Conservation (phyloP, 2,329 filamentous ascomycete species). For the Xylariomycetidae sp. region DNA sequence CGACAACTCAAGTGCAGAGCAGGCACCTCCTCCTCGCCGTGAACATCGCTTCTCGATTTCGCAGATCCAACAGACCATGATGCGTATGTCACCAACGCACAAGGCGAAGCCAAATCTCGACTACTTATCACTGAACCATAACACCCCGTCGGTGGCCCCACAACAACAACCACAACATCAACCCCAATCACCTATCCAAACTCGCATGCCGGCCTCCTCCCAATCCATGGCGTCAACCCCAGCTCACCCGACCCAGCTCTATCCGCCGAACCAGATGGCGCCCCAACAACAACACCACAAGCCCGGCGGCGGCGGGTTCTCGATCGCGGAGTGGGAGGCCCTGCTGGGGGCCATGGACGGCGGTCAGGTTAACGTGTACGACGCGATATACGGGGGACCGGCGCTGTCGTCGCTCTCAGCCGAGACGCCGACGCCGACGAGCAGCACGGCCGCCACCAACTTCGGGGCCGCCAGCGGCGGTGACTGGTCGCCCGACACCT, state of each 20-base stretch:
- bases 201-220: constrained; percentile 33
- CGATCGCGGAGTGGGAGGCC: constrained; percentile 74
- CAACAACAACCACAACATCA: too few species aligned
- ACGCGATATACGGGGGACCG: constrained; percentile 71
- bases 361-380: constrained; percentile 77
- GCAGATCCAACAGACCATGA: constrained; percentile 34
- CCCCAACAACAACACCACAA: too few species aligned
- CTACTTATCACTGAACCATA: constrained; percentile 53
- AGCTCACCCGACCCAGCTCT: constrained; percentile 25
- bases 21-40: constrained; percentile 37
- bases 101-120: constrained; percentile 47
- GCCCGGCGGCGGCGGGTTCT: constrained; percentile 40
- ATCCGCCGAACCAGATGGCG: constrained; percentile 30
- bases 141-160: constrained; percentile 38
- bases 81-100: constrained; percentile 29
- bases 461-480: too few species aligned
- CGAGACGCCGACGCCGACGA: constrained; percentile 41
- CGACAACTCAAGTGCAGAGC: constrained; percentile 36
- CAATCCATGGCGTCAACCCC: constrained; percentile 24
- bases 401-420: constrained; percentile 43
- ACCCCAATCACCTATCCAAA: constrained; percentile 43
- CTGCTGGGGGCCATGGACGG: constrained; percentile 75
- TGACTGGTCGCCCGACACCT: constrained; percentile 54
- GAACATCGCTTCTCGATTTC: constrained; percentile 46
- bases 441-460: constrained; percentile 30